Evolutionary conservation across 768 basidiomycete genomes (phyloP), one percentile per base, ranked within the genome.

Genomic region (Piloderma croceum): DNA sequence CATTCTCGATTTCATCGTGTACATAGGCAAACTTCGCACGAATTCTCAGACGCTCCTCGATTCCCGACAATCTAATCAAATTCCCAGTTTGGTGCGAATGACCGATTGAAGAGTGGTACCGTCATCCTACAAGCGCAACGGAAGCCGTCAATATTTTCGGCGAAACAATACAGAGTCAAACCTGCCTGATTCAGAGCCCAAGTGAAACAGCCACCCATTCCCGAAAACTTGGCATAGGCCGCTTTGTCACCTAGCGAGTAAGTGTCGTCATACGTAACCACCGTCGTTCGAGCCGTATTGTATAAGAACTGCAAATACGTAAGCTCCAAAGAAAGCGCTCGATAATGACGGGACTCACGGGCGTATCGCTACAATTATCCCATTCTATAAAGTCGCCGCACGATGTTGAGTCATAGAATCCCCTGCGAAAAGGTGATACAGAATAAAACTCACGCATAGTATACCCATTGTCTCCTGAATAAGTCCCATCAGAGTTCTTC

Each of bases 261-360:
- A 39, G 68, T 67, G 63, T 81, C 83, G 59, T 87, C 83, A 53
- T 84, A 85, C 6, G 82, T 81, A 41, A 85, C 71, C 37, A 85
- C 77, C 15, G 74, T 75, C 29, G 59, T 53, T 42, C 69, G 65
- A 4, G 63, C 48, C 15, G 58, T 63, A 39, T 75, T 67, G 61
- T 61, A 78, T 18, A 77, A 57, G 56, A 61, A 77, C 68, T n/a
- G n/a, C n/a, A n/a, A n/a, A n/a, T n/a, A n/a, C n/a, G n/a, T n/a
- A n/a, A n/a, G n/a, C n/a, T n/a, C n/a, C n/a, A n/a, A n/a, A n/a
- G n/a, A n/a, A n/a, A n/a, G n/a, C n/a, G n/a, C n/a, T n/a, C n/a
- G n/a, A n/a, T n/a, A n/a, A n/a, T n/a, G n/a, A n/a, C n/a, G n/a
- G n/a, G n/a, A n/a, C n/a, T n/a, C n/a, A n/a, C n/a, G n/a, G 81